phyloP scores from a whole-genome alignment of 2,329 filamentous ascomycete species.

The Fusarium cyanostomum region DNA sequence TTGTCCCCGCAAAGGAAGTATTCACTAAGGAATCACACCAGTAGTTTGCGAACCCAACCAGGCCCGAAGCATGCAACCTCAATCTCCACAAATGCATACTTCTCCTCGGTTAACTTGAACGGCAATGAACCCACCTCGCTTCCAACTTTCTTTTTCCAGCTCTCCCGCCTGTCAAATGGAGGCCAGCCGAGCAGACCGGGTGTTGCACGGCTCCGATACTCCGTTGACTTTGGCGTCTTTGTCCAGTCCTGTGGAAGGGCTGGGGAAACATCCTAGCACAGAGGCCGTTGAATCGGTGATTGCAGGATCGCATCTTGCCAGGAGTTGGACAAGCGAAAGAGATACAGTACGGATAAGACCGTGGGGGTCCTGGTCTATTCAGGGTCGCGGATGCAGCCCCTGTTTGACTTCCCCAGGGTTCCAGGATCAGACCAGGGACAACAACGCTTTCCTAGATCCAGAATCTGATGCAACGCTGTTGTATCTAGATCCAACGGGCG shows the following conservation, averaged over 20 bases:
- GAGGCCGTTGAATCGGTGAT: not conserved
- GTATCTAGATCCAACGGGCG: not conserved
- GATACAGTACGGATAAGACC: not conserved
- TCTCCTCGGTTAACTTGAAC: not conserved
- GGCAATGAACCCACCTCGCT: not conserved
- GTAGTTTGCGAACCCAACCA: not conserved
- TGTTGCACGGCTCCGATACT: no score
- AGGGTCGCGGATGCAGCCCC: not conserved
- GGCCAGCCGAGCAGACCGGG: not conserved
- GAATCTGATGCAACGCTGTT: not conserved
- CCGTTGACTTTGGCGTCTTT: no score
- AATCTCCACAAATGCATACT: not conserved
- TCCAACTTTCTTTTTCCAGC: not conserved
- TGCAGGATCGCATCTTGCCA: not conserved
- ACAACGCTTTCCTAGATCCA: not conserved
- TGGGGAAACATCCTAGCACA: not conserved
- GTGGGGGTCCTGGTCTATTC: not conserved
- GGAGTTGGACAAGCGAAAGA: slow-evolving; percentile 1
- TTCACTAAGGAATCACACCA: not conserved
- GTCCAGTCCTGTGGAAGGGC: not conserved
- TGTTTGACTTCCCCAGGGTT: no score
- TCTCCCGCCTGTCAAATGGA: not conserved
- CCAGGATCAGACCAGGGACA: not conserved
- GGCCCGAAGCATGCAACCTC: not conserved
- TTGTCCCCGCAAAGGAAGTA: not conserved